A percentile compares a stretch with the other conserved stretches of the same genome.
Evolutionary conservation across 2,329 filamentous ascomycete genomes (phyloP).

Genomic region (Periconia macrospinosa): DNA sequence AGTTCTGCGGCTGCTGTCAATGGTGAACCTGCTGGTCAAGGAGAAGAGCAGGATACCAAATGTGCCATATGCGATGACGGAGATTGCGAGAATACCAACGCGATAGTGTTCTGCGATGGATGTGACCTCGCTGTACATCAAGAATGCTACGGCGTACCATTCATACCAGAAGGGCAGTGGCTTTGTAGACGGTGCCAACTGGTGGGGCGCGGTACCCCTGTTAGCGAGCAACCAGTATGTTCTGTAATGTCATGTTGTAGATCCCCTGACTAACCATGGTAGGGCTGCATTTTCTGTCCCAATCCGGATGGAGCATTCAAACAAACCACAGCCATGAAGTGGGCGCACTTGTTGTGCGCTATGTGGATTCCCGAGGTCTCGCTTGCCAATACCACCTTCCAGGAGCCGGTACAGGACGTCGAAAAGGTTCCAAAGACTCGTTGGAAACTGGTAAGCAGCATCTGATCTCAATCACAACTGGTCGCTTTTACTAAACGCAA

Average conservation of each 20-base stretch:
- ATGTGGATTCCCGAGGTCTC: constrained; percentile 99
- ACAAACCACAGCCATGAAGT: constrained; percentile 93
- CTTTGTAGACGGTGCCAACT: constrained; percentile 95
- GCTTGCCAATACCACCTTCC: constrained; percentile 92
- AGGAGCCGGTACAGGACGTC: constrained; percentile 97
- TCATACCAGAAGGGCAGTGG: constrained; percentile 98
- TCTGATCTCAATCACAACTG: neutral
- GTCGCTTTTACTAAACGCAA: constrained; percentile 14
- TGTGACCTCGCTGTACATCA: constrained; percentile 98
- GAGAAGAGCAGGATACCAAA: constrained; percentile 95
- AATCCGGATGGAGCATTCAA: constrained; percentile 98
- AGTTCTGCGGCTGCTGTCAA: constrained; percentile 95
- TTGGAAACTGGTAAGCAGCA: constrained; percentile 70
- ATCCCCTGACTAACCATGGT: constrained; percentile 18
- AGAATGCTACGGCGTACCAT: constrained; percentile 97
- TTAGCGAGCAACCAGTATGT: constrained; percentile 52
- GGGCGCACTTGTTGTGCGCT: constrained; percentile 93
- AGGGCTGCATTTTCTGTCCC: constrained; percentile 88
- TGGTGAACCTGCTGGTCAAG: constrained; percentile 76
- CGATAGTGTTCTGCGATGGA: constrained; percentile 97
- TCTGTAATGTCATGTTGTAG: neutral
- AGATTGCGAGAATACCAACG: constrained; percentile 99
- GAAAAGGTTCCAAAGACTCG: constrained; percentile 94
- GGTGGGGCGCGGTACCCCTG: constrained; percentile 86
- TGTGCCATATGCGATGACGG: constrained; percentile 98